These are phyloP conservation scores for Xylaria sp. DNA, from an alignment of 2,329 filamentous ascomycete species.

Conservation along the genomic window DNA sequence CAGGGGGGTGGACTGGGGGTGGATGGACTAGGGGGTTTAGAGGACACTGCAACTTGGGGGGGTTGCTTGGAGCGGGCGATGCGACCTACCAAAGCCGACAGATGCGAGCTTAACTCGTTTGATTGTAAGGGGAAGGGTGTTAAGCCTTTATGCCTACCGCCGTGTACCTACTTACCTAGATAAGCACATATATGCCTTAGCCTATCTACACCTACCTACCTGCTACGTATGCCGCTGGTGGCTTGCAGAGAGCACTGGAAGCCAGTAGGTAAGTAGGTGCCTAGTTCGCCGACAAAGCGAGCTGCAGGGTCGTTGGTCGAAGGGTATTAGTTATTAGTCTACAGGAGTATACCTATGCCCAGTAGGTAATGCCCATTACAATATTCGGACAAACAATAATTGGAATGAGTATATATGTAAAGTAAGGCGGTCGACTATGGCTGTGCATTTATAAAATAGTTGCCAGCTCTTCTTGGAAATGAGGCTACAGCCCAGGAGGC, in stretches of 20 bases:
- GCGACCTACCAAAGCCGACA: constrained; percentile 41
- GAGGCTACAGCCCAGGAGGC: constrained; percentile 11
- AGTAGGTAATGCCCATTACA: not conserved
- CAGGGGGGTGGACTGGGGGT: constrained; percentile 7
- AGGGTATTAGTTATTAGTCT: not conserved
- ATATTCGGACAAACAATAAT: not conserved
- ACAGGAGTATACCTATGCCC: not conserved
- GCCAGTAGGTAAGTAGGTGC: too few species aligned
- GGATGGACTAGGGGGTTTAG: not conserved
- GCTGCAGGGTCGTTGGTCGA: constrained; percentile 15
- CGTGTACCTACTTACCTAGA: not conserved
- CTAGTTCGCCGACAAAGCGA: not conserved
- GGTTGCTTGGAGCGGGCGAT: constrained; percentile 27
- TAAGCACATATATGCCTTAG: not conserved
- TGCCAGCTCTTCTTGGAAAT: not conserved
- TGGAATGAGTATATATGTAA: not conserved
- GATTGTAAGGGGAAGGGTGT: constrained; percentile 20
- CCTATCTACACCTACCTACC: not conserved
- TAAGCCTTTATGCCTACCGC: not conserved
- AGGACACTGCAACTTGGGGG: constrained; percentile 15
- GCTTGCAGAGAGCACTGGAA: constrained; percentile 4
- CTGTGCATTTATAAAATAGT: not conserved
- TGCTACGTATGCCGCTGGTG: not conserved
- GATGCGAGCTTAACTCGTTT: constrained; percentile 34
- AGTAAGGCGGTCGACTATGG: not conserved